Conservation (phyloP, 1,139 yeast species). For the Yamadazyma epiphylla region DNA sequence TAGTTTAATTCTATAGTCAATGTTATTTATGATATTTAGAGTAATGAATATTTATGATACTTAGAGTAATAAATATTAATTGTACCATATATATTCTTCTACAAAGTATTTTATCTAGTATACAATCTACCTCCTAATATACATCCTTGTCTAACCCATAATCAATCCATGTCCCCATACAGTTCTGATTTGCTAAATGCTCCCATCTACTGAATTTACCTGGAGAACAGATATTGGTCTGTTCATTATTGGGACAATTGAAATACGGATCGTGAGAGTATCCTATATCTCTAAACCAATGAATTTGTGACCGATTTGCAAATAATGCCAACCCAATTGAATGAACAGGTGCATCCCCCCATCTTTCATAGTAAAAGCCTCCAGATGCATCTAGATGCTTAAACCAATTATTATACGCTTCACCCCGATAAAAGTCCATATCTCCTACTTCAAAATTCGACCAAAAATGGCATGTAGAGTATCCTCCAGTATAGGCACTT, state of each 20-base stretch:
- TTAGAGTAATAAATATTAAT: too few species aligned
- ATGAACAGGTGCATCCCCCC: constrained; percentile 95
- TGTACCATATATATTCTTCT: too few species aligned
- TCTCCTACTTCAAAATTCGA: constrained; percentile 81
- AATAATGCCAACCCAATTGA: constrained; percentile 71
- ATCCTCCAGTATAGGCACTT: constrained; percentile 52
- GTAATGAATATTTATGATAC: too few species aligned
- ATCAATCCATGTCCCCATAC: constrained; percentile 71
- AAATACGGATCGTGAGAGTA: constrained; percentile 71
- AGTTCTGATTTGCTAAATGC: constrained; percentile 59
- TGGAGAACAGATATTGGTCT: constrained; percentile 19
- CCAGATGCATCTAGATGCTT: constrained; percentile 63
- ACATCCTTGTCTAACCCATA: constrained; percentile 41
- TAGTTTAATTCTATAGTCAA: too few species aligned
- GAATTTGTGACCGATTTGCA: constrained; percentile 64
- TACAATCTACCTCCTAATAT: not conserved
- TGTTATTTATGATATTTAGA: too few species aligned
- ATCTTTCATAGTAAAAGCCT: constrained; percentile 80
- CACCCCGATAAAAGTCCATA: constrained; percentile 70
- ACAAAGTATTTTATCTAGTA: not conserved
- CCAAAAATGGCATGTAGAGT: constrained; percentile 88
- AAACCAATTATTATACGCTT: constrained; percentile 64
- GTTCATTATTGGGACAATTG: constrained; percentile 59
- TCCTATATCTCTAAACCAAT: constrained; percentile 89
- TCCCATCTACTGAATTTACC: constrained; percentile 34